phyloP scores from a whole-genome alignment of 225 moss, liverwort and hornwort genomes.

The Pleurozium schreberi region DNA sequence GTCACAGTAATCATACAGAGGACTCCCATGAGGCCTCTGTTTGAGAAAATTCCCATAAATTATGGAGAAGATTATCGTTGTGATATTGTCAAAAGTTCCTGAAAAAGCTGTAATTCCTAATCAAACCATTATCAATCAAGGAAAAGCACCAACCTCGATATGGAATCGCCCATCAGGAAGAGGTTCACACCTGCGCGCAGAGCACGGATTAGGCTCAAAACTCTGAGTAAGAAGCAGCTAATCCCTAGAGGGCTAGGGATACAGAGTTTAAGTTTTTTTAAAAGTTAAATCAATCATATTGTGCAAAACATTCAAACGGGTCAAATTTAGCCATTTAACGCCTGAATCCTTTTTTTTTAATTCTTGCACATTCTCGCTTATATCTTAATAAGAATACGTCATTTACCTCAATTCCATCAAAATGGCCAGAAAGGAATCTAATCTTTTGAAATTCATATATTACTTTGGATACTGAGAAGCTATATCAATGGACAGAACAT shows the following conservation, averaged over 20 bases:
- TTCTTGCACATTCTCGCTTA: neutral
- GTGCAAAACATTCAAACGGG: neutral
- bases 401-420: neutral
- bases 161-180: slow-evolving; percentile 73
- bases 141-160: slow-evolving; percentile 50
- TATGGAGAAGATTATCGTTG: neutral
- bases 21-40: neutral
- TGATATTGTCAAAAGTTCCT: neutral
- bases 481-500: no score
- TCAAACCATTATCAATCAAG: neutral
- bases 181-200: slow-evolving; percentile 62
- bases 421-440: neutral
- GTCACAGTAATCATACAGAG: neutral
- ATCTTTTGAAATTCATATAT: neutral
- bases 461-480: neutral
- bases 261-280: neutral
- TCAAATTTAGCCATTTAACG: neutral
- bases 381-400: neutral
- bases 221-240: neutral
- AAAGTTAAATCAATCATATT: neutral
- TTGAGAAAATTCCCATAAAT: neutral
- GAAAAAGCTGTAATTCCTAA: neutral
- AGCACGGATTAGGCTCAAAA: neutral
- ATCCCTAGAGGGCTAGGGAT: neutral
- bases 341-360: neutral